Evolutionary conservation across 371 early-diverging fungal genomes (phyloP).

Genomic region (Lichtheimia hyalospora): DNA sequence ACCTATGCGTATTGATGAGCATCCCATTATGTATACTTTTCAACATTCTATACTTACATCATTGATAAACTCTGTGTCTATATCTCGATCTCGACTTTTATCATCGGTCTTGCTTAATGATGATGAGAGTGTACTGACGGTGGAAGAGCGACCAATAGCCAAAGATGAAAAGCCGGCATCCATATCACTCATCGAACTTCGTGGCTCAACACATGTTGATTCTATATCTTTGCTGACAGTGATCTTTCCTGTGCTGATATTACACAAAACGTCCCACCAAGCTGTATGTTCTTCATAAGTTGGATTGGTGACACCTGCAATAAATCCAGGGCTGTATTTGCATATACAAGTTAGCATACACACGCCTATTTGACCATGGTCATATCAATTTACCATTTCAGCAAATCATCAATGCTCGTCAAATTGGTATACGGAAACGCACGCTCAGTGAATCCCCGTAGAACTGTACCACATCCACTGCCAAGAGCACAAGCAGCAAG

Average conservation of each 20-base stretch:
- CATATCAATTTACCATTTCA: slow-evolving; percentile 63
- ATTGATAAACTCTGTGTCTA: slow-evolving; percentile 66
- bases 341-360: too few species aligned
- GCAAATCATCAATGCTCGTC: slow-evolving; percentile 80
- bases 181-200: slow-evolving; percentile 3
- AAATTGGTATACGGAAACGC: slow-evolving; percentile 91
- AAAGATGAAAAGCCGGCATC: slow-evolving; percentile 19
- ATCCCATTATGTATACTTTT: background rate
- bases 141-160: slow-evolving; percentile 18
- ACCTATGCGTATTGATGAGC: slow-evolving; percentile 37
- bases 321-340: slow-evolving; percentile 84
- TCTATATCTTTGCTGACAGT: slow-evolving; percentile 80
- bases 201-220: slow-evolving; percentile 20
- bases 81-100: slow-evolving; percentile 25
- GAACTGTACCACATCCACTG: slow-evolving; percentile 84
- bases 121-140: slow-evolving; percentile 4
- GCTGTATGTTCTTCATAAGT: slow-evolving; percentile 87
- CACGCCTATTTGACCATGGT: background rate
- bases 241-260: slow-evolving; percentile 90
- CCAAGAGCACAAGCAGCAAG: slow-evolving; percentile 90
- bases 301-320: slow-evolving; percentile 96
- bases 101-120: slow-evolving; percentile 16
- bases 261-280: slow-evolving; percentile 96
- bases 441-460: slow-evolving; percentile 86
- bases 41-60: slow-evolving; percentile 40